Base-by-base conservation (phyloP, 768 basidiomycete genomes). In the Suillus luteus region DNA sequence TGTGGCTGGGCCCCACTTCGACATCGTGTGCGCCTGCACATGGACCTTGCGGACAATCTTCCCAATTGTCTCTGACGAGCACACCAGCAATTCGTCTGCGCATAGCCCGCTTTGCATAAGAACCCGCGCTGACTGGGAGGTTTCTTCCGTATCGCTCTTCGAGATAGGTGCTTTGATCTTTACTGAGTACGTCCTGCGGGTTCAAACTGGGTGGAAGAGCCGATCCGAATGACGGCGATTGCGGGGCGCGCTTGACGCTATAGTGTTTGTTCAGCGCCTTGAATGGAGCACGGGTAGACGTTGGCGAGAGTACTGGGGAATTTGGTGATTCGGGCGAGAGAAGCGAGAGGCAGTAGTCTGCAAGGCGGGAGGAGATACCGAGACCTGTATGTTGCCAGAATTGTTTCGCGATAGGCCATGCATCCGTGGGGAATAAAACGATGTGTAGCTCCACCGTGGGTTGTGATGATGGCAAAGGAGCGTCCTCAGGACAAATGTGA, bases 301-400 rank as follows among this genome's bases (percentile, higher is more conserved):
- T 70, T 41, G 64, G 66, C 24, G 62, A 63, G 37, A 49, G 58
- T 10, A 70, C 43, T 12, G 76, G 76, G 27, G 77, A 76, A 17
- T 72, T 64, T 62, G 66, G 62, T 72, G 74, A 27, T 69, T 68
- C 37, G 51, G 72, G 44, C 0, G 87, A 84, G 1, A 95, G 80
- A 69, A 93, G 79, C 35, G 86, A 80, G 49, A 99, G 80, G 71
- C 92, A 95, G 63, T 86, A 82, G 64, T 95, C 94, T 5, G 95
- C 95, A 22, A 91, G 77, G 8, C 96, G 88, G 65, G 92, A 95
- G 3, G 92, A 94, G 46, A 99, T 88, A 1, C 96, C 95, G 64
- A 91, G 79, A 0, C 96, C 96, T 0, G 91, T 87, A 73, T 98
- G 96, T 68, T 98, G 96, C 96, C 96, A 99, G 76, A 96, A 98